phyloP scores from a whole-genome alignment of 352 stramenopile genomes.

The Phytophthora foliorum region DNA sequence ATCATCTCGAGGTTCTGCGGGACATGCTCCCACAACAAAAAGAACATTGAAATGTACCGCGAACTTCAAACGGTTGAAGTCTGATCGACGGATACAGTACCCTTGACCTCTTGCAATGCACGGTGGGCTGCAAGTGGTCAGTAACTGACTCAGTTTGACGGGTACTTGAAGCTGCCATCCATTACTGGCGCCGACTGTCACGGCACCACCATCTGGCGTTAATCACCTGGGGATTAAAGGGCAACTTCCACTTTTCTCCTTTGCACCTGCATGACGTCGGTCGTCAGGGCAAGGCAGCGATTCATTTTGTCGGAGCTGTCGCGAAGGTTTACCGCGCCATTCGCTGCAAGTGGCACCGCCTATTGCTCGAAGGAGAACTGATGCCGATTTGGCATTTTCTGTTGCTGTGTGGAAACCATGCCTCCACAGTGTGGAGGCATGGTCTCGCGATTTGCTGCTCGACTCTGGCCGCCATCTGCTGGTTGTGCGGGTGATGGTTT shows the following conservation, averaged over 20 bases:
- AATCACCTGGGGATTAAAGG: slow-evolving; percentile 15
- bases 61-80: slow-evolving; percentile 5
- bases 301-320: neutral
- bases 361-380: slow-evolving; percentile 10
- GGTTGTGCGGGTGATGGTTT: slow-evolving; percentile 5
- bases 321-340: neutral
- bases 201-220: slow-evolving; percentile 8
- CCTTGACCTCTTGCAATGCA: too few relatives aligned
- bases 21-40: neutral
- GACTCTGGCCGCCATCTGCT: slow-evolving; percentile 19
- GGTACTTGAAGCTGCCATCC: slow-evolving; percentile 21
- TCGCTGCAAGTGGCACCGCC: slow-evolving; percentile 2
- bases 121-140: neutral
- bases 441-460: slow-evolving; percentile 18
- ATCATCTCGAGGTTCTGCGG: neutral
- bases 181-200: neutral
- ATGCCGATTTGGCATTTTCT: slow-evolving; percentile 21
- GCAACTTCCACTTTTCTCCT: slow-evolving; percentile 1
- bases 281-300: neutral
- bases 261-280: slow-evolving; percentile 12
- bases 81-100: neutral
- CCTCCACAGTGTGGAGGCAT: too few relatives aligned
- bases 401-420: neutral
- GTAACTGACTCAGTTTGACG: neutral
- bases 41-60: neutral